Base-by-base conservation (phyloP, 202 grass and related monocot genomes). In the Zoysia matrella region DNA sequence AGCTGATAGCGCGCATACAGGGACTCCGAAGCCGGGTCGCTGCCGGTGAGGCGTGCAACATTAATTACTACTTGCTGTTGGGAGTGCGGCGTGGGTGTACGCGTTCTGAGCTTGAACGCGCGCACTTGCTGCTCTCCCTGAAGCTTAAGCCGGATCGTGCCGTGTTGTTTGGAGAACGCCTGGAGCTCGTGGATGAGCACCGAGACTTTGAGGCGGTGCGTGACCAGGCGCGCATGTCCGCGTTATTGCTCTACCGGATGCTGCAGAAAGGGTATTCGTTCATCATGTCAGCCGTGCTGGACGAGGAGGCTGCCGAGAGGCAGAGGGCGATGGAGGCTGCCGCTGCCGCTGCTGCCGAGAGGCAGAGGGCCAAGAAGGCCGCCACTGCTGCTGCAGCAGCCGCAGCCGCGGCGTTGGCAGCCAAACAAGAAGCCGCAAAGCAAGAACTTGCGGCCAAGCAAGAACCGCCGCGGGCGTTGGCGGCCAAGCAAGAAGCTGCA, bases 181-280 rank as follows among this genome's bases (percentile, higher is more conserved):
- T 99, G 8, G 93, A 99, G 75, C 87, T 99, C 15, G 83, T 92
- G 0, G 96, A 99, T 62, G 96, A 99, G 83, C 88, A 99, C 71
- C 87, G 93, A 5, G 96, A 99, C 52, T 64, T 96, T 2, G 93
- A 99, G 79, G 85, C 89, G 4, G 91, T 96, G 60, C 89, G 89
- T 1, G 91, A 96, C 70, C 93, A 99, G 82, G 96, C 93, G 0
- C 90, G 86, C 74, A 96, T 99, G 91, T 96, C 93, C 2, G 96
- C 96, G 0, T 82, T 89, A 52, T 86, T 99, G 60, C 62, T 99
- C 11, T 96, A 94, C 65, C 41, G 96, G 52, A 96, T 99, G 96
- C 87, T 22, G 22, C 22, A 22, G 22, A 22, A 22, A 22, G 22
- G 22, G 22, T 22, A 22, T 22, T 22, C 22, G 11, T 88, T 85